Evolutionary conservation across 371 early-diverging fungal genomes (phyloP), one percentile per base, ranked within the genome.

Genomic region (Lichtheimia ramosa): DNA sequence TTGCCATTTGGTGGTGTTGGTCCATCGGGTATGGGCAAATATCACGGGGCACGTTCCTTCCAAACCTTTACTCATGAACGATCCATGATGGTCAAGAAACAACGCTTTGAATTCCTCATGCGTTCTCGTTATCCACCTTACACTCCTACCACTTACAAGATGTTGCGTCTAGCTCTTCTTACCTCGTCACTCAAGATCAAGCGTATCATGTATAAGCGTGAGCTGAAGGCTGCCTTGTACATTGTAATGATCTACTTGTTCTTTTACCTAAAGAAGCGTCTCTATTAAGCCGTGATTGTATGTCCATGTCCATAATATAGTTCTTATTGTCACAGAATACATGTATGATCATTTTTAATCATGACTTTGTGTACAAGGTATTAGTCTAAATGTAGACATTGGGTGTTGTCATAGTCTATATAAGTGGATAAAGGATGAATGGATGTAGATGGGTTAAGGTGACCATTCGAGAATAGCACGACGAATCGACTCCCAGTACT

Each of bases 1-100:
- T 61, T 92, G n/a, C 97, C 97, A 28, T 96, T 96, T 72, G 97
- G 96, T 60, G 98, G 97, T n/a, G 84, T 89, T 8, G 97, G 97
- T 3, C 62, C 71, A 5, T 92, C 93, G 13, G 98, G 98, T 16
- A 84, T 90, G 71, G 98, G 98, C 49, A 67, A 66, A 13, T 97
- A 96, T 72, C 93, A 92, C 58, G 97, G 96, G 39, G 76, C 79
- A 49, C 69, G 73, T 58, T 89, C 93, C 3, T 92, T 94, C 61
- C 71, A 87, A 10, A 72, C 83, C 0, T 94, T 96, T 71, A 82
- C 89, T 6, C 92, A 93, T 57, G 81, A 84, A 54, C 73, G 91
- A 10, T 62, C 82, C 14, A 74, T 83, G 39, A 56, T 88, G 66
- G 59, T 77, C 66, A 84, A 83, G 73, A 79, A 72, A 25, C 71